Conservation (phyloP, 192 early-diverging fungal genomes). For the Geranomyces variabilis region DNA sequence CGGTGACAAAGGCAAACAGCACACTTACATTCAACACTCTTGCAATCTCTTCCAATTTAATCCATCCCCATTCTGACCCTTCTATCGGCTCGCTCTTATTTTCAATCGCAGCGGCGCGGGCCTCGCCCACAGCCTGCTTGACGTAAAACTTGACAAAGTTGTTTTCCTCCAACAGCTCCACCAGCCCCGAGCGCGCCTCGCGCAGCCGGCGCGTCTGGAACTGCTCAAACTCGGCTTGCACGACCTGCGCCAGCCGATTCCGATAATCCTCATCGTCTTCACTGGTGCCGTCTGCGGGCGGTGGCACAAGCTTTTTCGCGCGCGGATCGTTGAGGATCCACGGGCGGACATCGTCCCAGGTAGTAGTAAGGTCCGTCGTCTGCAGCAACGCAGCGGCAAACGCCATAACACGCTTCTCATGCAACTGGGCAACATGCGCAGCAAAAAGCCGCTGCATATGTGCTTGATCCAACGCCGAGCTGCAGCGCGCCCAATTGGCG, state of each 20-base stretch:
- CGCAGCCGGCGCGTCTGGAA: conserved; percentile 35
- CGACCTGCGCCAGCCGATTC: neutral
- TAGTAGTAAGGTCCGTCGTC: conserved; percentile 45
- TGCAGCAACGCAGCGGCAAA: conserved; percentile 49
- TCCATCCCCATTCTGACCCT: conserved; percentile 51
- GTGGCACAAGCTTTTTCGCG: conserved; percentile 19
- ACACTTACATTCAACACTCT: conserved; percentile 51
- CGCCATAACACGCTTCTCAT: conserved; percentile 43
- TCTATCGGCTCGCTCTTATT: conserved; percentile 43
- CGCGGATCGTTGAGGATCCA: conserved; percentile 46
- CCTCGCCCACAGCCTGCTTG: conserved; percentile 44
- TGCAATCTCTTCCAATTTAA: conserved; percentile 51
- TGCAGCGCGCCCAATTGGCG: conserved; percentile 42
- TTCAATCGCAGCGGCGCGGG: conserved; percentile 38
- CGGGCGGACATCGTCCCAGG: conserved; percentile 43
- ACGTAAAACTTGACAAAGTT: conserved; percentile 59
- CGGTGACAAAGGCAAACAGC: too few species aligned
- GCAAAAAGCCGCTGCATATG: conserved; percentile 45
- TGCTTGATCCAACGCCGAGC: conserved; percentile 29
- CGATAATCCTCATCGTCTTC: conserved; percentile 20
- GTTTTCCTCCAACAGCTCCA: conserved; percentile 53
- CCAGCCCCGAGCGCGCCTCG: conserved; percentile 44
- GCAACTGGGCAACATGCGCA: conserved; percentile 44
- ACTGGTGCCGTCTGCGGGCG: neutral
- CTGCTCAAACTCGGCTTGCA: conserved; percentile 37